Conservation (phyloP, 1,284 basidiomycete species). For the Cryptococcus sp. region DNA sequence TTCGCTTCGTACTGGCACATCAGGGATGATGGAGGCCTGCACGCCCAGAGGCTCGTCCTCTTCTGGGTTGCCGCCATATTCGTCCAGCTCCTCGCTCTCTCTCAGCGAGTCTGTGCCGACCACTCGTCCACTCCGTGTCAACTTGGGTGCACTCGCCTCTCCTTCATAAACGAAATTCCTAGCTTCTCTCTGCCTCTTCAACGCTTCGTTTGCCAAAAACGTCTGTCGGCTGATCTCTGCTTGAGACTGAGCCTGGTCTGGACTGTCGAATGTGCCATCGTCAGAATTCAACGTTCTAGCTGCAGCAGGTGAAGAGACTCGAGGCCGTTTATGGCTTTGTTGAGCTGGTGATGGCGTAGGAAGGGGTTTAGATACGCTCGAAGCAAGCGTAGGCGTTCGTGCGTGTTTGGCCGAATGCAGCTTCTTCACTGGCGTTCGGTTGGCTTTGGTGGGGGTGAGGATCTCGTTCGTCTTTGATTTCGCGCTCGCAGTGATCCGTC, state of each 20-base stretch:
- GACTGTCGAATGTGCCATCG: slow-evolving; percentile 13
- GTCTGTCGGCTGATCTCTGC: slow-evolving; percentile 18
- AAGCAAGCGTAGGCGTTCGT: slow-evolving; percentile 16
- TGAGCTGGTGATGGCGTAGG: slow-evolving; percentile 19
- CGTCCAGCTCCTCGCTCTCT: slow-evolving; percentile 18
- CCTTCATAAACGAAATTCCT: slow-evolving; percentile 50
- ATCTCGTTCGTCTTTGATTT: neutral
- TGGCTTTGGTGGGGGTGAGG: slow-evolving; percentile 2
- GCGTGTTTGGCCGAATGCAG: neutral
- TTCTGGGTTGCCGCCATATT: slow-evolving; percentile 24
- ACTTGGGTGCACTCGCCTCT: slow-evolving; percentile 43
- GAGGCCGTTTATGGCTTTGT: slow-evolving; percentile 7
- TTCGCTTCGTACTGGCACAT: slow-evolving; percentile 6
- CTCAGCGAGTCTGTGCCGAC: slow-evolving; percentile 16
- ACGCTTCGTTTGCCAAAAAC: slow-evolving; percentile 47
- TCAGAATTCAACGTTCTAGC: slow-evolving; percentile 13
- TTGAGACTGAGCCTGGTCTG: neutral
- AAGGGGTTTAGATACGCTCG: slow-evolving; percentile 7
- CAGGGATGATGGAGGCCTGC: slow-evolving; percentile 16
- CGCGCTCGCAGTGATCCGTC: neutral
- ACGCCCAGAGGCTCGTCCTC: slow-evolving; percentile 17
- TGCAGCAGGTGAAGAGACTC: slow-evolving; percentile 7
- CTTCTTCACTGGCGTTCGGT: neutral
- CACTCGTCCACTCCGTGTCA: slow-evolving; percentile 45
- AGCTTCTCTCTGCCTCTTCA: slow-evolving; percentile 45